These are phyloP conservation scores for Stereum hirsutum DNA, from an alignment of 1,284 basidiomycete species.

Conservation along the genomic window DNA sequence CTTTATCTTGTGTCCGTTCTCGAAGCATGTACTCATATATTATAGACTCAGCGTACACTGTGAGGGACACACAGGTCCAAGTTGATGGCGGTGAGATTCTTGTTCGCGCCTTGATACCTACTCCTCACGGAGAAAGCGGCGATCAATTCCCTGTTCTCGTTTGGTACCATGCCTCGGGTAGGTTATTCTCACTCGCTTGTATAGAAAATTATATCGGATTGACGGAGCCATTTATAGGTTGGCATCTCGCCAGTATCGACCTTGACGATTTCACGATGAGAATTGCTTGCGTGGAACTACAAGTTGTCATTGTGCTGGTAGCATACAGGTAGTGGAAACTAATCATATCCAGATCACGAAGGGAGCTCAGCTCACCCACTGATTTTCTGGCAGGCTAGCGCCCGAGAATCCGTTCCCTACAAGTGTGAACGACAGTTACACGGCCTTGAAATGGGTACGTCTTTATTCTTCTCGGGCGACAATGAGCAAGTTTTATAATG, in stretches of 20 bases:
- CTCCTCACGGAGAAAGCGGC: neutral
- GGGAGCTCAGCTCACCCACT: neutral
- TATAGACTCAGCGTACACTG: constrained; percentile 4
- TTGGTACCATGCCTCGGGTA: constrained; percentile 12
- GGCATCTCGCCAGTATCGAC: constrained; percentile 10
- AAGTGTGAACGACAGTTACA: constrained; percentile 25
- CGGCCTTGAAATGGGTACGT: constrained; percentile 23
- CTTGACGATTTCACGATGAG: constrained; percentile 13
- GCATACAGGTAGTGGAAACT: neutral
- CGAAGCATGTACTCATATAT: neutral
- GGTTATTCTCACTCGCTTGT: neutral
- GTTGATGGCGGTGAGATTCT: constrained; percentile 1
- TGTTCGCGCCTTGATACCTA: neutral
- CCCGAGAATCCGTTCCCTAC: constrained; percentile 31
- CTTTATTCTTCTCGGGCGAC: neutral
- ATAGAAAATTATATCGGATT: neutral
- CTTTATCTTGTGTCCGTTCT: neutral
- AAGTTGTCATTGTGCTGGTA: constrained; percentile 13
- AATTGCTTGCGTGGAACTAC: constrained; percentile 7
- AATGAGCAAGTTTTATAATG: neutral
- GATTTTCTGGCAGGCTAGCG: constrained; percentile 21
- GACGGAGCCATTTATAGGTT: constrained; percentile 2
- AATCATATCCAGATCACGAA: neutral
- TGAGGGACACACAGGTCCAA: constrained; percentile 5
- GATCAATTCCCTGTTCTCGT: constrained; percentile 6